Conservation (phyloP, 345 rosid genomes). For the Melastoma malabathricum region DNA sequence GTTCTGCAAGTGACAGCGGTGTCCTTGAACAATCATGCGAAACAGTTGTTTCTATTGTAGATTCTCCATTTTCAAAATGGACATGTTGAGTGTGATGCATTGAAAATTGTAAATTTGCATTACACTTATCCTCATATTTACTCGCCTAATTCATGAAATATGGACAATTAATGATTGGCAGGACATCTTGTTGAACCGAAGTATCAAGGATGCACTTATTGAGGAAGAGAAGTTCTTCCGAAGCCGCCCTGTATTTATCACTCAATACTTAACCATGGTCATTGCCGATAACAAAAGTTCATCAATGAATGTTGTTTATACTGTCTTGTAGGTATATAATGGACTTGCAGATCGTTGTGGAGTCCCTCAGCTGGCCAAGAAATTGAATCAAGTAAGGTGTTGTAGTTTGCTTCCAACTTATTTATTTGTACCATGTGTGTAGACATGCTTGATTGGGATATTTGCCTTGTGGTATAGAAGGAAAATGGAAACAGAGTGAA, state of each 20-base stretch:
- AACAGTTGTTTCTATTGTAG: too few species aligned
- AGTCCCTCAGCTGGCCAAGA: slow-evolving; percentile 85
- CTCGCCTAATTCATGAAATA: too few species aligned
- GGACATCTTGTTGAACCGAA: slow-evolving; percentile 75
- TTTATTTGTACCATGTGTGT: background rate
- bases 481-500: too few species aligned
- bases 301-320: background rate
- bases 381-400: slow-evolving; percentile 70
- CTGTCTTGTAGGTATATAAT: slow-evolving; percentile 45
- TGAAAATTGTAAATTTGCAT: too few species aligned
- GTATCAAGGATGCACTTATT: slow-evolving; percentile 78
- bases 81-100: too few species aligned
- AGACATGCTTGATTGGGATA: too few species aligned
- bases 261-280: slow-evolving; percentile 5
- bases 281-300: background rate
- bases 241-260: slow-evolving; percentile 57
- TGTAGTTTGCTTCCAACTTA: slow-evolving; percentile 4
- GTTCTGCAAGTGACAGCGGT: too few species aligned
- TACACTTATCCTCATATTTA: too few species aligned
- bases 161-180: slow-evolving; percentile 12
- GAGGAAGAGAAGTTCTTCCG: slow-evolving; percentile 95
- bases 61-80: too few species aligned
- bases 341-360: slow-evolving; percentile 94
- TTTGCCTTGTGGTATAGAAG: too few species aligned
- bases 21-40: too few species aligned